Base-by-base conservation (phyloP, 192 early-diverging fungal genomes). In the Martensiomyces pterosporus region DNA sequence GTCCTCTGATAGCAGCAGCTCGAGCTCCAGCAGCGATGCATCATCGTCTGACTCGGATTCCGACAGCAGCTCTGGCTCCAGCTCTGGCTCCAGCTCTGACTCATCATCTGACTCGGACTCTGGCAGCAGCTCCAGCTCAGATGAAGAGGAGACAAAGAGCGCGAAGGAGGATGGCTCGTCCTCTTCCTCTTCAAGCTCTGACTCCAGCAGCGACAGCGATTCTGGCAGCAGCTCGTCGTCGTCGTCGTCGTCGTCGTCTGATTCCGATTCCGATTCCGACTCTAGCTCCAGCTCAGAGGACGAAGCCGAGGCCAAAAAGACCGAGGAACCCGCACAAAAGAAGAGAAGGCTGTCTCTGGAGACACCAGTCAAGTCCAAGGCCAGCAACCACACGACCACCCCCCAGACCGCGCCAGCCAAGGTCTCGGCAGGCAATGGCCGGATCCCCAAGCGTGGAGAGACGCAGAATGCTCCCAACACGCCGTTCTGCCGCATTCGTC, bases 401-500 rank as follows among this genome's bases (percentile, higher is more conserved):
- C 40, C 52, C 9, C 37, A 45, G 50, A 39, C 37, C n/a, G 52
- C 64, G 2, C 39, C 47, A 2, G 46, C 33, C 4, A 49, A 25
- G 39, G 16, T 19, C 36, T 13, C 21, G 6, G 22, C 14, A 15
- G 19, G 21, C 2, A 43, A 26, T 40, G 38, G 16, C 1, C 32
- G 35, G 19, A 26, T 36, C 36, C 39, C 40, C 5, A 61, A 45
- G 48, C 55, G 52, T 22, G 57, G 57, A n/a, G 52, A 46, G 39
- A 8, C 33, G 0, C 33, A 18, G 12, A 70, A 60, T n/a, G 50
- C 42, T 4, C 67, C 69, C 33, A 76, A 67, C 41, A 78, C 75
- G 24, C 89, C 88, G 3, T 97, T 97, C 67, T 86, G 87, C 60
- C 84, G 94, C 39, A 80, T 97, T 24, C 77, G 78, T 24, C 78